Conservation (phyloP, 257 asterid species). For the Solanum medicagineum region DNA sequence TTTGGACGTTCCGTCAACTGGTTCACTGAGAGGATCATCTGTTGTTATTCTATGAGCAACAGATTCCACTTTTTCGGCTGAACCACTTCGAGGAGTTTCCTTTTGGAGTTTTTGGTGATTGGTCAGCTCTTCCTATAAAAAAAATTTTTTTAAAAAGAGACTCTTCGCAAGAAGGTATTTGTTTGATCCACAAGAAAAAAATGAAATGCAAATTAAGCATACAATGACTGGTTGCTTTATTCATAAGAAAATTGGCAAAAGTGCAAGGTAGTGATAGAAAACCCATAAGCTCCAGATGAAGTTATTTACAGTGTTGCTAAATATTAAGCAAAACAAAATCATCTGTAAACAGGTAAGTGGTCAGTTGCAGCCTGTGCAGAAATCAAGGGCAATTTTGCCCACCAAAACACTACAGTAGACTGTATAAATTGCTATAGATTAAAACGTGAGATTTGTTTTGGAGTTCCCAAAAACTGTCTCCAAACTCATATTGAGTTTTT, state of each 20-base stretch:
- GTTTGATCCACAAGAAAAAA: background rate
- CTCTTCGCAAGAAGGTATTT: background rate
- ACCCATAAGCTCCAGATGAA: background rate
- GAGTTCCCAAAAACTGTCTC: background rate
- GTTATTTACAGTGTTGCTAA: background rate
- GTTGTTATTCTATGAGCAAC: constrained; percentile 10
- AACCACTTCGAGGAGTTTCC: constrained; percentile 17
- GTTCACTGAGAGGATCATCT: constrained; percentile 15
- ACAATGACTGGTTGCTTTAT: background rate
- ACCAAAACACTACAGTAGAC: background rate
- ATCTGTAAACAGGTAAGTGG: background rate
- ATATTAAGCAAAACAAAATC: background rate
- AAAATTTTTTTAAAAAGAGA: background rate
- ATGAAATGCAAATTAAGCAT: background rate
- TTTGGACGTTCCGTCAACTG: constrained; percentile 29
- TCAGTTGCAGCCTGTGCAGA: background rate
- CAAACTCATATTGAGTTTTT: background rate
- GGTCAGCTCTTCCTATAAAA: constrained; percentile 37
- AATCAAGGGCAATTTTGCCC: background rate
- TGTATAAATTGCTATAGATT: background rate
- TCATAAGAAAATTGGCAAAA: background rate
- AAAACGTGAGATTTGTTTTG: background rate
- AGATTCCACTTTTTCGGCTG: constrained; percentile 10
- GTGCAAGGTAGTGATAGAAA: background rate
- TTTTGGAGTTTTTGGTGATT: constrained; percentile 21